Evolutionary conservation across 2,329 filamentous ascomycete genomes (phyloP), one percentile per base, ranked within the genome.

Genomic region (Aurifilum marmelostoma): DNA sequence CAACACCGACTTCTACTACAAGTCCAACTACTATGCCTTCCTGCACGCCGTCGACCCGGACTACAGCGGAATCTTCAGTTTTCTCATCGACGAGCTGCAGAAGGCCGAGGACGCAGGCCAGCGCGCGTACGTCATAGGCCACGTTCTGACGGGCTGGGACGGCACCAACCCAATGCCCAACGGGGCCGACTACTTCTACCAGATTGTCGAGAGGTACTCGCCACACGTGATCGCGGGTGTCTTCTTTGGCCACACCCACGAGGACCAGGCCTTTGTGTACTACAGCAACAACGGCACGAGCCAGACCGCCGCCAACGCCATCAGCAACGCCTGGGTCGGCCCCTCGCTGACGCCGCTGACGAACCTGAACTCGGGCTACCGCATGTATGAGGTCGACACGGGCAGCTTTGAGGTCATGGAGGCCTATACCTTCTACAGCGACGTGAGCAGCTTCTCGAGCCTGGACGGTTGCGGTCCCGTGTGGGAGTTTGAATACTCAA

Each of bases 91-190:
- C 6, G 79, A 83, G 68, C 77, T 84, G 0, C 77, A 81, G 68
- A 75, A 77, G 27, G 81, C 82, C n/a, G 81, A 84, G 68, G 74
- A 75, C 18, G 75, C 77, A 1, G 75, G 75, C 32, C 75, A 82
- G 67, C 78, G 81, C 27, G 82, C 80, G 41, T 83, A 79, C 75
- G 77, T 84, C 9, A 79, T 83, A 56, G 78, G 79, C 1, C 82
- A 84, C 67, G 84, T 88, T 16, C 80, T 86, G 11, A 82, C 80
- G 32, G 86, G 86, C 9, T 88, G 85, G 69, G 85, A 87, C 73
- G 86, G 85, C 34, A 76, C 76, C 2, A 87, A 88, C 68, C 82
- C 85, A 2, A 80, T 84, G 74, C 83, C 83, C 52, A 81, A 81
- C 67, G 77, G 80, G 62, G 79, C 80, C 16, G 77, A 82, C 70